These are phyloP conservation scores for Laburnicola sp. DNA, from an alignment of 2,329 filamentous ascomycete species.

Conservation along the genomic window DNA sequence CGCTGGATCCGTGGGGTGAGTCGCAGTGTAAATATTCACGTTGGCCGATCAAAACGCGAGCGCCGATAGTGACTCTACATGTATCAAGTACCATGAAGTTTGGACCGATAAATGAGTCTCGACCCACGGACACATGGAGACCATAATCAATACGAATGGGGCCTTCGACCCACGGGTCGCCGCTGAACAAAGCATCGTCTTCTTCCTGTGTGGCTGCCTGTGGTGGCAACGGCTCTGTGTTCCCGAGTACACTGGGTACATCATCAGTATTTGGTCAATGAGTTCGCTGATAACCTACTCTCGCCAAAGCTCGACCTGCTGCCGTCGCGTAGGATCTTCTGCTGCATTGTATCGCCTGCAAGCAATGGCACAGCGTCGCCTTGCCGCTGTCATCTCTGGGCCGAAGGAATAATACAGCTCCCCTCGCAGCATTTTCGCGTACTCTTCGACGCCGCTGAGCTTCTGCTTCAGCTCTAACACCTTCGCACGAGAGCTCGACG, in stretches of 20 bases:
- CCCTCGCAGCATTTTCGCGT: conserved; percentile 4
- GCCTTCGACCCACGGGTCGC: conserved; percentile 4
- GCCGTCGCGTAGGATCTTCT: conserved; percentile 4
- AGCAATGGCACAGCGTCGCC: conserved; percentile 2
- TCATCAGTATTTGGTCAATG: background rate
- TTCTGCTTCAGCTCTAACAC: background rate
- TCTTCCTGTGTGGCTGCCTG: background rate
- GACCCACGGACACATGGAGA: background rate
- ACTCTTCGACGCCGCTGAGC: background rate
- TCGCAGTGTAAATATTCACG: conserved; percentile 4
- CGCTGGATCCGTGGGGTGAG: conserved; percentile 5
- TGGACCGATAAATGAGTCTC: conserved; percentile 2
- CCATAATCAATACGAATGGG: conserved; percentile 5
- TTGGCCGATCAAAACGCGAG: conserved; percentile 6
- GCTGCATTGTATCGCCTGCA: conserved; percentile 7
- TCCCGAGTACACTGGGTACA: background rate
- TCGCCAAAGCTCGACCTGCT: conserved; percentile 9
- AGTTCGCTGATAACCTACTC: background rate
- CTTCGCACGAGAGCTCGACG: background rate
- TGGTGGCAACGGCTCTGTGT: conserved; percentile 3
- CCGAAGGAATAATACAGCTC: conserved; percentile 6
- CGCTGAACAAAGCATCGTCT: conserved; percentile 2
- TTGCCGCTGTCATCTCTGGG: conserved; percentile 4
- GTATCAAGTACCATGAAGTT: conserved; percentile 5
- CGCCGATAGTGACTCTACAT: conserved; percentile 8